Base-by-base conservation (phyloP, 345 rosid genomes). In the Eucalyptus sideroxylon region DNA sequence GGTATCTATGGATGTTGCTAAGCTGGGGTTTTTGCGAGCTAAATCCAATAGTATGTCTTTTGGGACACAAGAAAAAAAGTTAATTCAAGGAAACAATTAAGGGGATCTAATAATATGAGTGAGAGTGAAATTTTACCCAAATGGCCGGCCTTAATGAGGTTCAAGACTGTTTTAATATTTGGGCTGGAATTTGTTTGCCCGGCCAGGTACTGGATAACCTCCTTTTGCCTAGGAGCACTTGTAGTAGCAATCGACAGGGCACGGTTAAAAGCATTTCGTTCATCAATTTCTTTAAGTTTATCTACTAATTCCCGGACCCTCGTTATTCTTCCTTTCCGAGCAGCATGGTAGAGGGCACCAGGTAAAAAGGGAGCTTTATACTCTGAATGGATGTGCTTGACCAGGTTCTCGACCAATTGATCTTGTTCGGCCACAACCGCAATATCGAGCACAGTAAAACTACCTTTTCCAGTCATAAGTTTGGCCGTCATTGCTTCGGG, bases 1-100 rank as follows among this genome's bases (percentile, higher is more conserved):
- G 7, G 8, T 6, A 27, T 5, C 27, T 12, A 6, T 6, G 4
- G 3, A 11, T 12, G n/a, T 60, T 4, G 15, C n/a, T 60, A 26
- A 60, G n/a, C 16, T 3, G 31, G 16, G 7, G 31, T 60, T 0
- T 60, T 13, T 0, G 14, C 0, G 31, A 27, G 67, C 67, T 6
- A 60, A 60, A 60, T 60, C 7, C 31, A 60, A 26, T 3, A 12
- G 31, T 60, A 60, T 27, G 27, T 59, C 65, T 59, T 24, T 59
- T 59, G 65, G 4, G 30, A 59, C 15, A 26, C 27, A 59, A 59
- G 65, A 5, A 59, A 26, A 11, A 26, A 5, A 26, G n/a, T 59
- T 59, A 59, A 59, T 24, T 24, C n/a, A 59, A 59, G 65, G 9
- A 59, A 59, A 26, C n/a, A 59, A 4, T 24, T 26, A 26, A 59